phyloP scores from a whole-genome alignment of 345 rosid genomes.

The Passiflora organensis region DNA sequence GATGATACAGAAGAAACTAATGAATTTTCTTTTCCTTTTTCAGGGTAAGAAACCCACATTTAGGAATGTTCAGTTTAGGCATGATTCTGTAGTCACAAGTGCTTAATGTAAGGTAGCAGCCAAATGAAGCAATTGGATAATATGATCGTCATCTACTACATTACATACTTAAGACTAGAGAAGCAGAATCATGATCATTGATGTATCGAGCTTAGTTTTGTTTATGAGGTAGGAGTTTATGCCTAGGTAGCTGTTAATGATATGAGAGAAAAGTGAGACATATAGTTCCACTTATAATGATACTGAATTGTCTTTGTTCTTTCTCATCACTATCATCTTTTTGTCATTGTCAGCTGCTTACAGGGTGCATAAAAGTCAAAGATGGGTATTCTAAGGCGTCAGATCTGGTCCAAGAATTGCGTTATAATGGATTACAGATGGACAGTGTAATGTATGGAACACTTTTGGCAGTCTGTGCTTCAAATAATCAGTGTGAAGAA shows the following conservation, averaged over 20 bases:
- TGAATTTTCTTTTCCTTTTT: no score
- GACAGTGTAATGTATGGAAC: conserved; percentile 81
- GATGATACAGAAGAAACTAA: no score
- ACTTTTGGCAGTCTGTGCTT: conserved; percentile 85
- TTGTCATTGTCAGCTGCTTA: conserved; percentile 56
- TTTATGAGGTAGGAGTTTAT: no score
- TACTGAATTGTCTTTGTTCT: conserved; percentile 1
- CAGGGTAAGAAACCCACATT: no score
- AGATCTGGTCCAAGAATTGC: conserved; percentile 65
- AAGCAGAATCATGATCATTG: not conserved
- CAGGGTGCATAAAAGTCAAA: conserved; percentile 77
- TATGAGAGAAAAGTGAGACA: no score
- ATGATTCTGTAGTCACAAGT: no score
- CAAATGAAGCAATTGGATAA: no score
- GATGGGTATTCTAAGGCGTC: conserved; percentile 64
- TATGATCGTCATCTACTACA: no score
- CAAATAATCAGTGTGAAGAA: conserved; percentile 61
- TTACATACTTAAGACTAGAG: not conserved
- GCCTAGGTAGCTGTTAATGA: no score
- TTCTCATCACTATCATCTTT: conserved; percentile 15
- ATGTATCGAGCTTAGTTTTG: not conserved
- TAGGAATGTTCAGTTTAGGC: no score
- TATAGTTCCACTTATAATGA: not conserved
- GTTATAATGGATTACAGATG: conserved; percentile 50
- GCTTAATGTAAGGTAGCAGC: no score